Evolutionary conservation across 2,329 filamentous ascomycete species (phyloP), one percentile per base, ranked within the genome.

Genomic region (Periglandula ipomoeae): DNA sequence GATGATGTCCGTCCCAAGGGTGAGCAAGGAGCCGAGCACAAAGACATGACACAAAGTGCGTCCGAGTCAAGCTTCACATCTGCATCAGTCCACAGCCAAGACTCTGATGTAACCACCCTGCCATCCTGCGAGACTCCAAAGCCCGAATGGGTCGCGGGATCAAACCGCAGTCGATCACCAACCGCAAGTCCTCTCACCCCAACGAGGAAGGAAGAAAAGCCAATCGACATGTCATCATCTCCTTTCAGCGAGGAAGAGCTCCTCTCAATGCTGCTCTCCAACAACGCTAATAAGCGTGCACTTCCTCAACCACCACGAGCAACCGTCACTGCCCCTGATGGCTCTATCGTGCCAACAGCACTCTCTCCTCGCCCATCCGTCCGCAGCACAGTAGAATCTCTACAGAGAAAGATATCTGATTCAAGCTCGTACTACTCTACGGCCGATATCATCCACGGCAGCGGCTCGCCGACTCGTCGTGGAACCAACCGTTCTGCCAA

Each of bases 241-340:
- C 60, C 64, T 1, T 65, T 61, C 37, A 61, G 61, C 40, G 65
- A 67, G 44, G 53, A 59, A 4, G 64, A 68, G 5, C 59, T 68
- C 44, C 27, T 67, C 20, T 57, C 59, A 2, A 52, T 68, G 17
- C 51, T 67, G 6, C 49, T 65, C 34, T 54, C 58, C 0, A 57
- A 50, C 27, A 49, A 56, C 2, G 46, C 49, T 3, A 53, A 56
- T 9, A 54, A 30, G 32, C 56, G 64, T 26, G 53, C 55, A 13
- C 55, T 68, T 17, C 64, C 66, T 3, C 48, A 56, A 2, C 62
- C 60, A 3, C 65, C 66, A 0, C 63, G 64, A 0, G 49, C 58
- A 10, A 53, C 56, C n/a, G 52, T 60, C 23, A 51, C 57, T 2
- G 56, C 56, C 3, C 56, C 61, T 2, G 61, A 66, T 46, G 56